Percentiles rank a stretch among this genome's conserved stretches.
Evolutionary conservation across 805 yeast species (phyloP).

Genomic region (Candida dajiaensis): DNA sequence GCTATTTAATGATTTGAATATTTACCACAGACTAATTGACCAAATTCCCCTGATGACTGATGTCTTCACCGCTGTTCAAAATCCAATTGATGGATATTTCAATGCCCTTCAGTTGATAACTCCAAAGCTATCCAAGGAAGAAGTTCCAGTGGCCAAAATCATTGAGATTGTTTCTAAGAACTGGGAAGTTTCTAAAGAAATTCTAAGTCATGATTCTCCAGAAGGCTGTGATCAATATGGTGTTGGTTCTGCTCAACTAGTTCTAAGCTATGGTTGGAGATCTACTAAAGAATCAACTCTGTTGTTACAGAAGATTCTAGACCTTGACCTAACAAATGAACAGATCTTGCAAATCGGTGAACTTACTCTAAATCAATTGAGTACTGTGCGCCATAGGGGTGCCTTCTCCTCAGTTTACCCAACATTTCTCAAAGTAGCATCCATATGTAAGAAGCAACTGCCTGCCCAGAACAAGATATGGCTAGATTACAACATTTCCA

Average conservation of each 20-base stretch:
- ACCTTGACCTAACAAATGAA: constrained; percentile 17
- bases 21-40: constrained; percentile 29
- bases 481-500: constrained; percentile 50
- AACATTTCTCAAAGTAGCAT: constrained; percentile 62
- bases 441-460: constrained; percentile 39
- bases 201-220: constrained; percentile 64
- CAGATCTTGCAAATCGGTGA: constrained; percentile 38
- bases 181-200: constrained; percentile 32
- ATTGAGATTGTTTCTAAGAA: constrained; percentile 19
- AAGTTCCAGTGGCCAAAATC: constrained; percentile 5
- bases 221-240: constrained; percentile 52
- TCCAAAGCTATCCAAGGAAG: constrained; percentile 12
- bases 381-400: constrained; percentile 80
- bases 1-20: constrained; percentile 26
- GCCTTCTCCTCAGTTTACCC: constrained; percentile 89
- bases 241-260: constrained; percentile 37
- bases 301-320: constrained; percentile 43
- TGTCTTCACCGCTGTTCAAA: constrained; percentile 39
- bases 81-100: constrained; percentile 66
- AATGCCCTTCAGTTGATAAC: constrained; percentile 48
- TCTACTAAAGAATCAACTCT: constrained; percentile 69
- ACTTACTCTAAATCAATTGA: constrained; percentile 57
- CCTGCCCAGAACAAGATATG: constrained; percentile 44
- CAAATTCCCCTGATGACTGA: constrained; percentile 30
- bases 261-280: constrained; percentile 75